Percentiles rank a stretch among this genome's conserved stretches.
These are phyloP conservation scores for Cordyceps tenuipes DNA, from an alignment of 2,329 filamentous ascomycete genomes.

Conservation along the genomic window DNA sequence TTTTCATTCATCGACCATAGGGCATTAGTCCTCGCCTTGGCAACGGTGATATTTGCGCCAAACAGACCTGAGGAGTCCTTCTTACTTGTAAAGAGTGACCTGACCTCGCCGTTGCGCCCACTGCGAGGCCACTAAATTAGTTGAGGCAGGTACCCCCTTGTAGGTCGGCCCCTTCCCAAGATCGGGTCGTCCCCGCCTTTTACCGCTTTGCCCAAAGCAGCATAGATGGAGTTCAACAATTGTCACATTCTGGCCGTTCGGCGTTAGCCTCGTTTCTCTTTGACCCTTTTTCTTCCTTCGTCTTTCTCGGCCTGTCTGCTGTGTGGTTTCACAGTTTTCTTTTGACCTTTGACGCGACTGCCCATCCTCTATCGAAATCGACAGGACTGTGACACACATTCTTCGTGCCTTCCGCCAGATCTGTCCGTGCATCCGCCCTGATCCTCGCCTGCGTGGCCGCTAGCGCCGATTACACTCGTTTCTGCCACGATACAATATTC, in stretches of 20 bases:
- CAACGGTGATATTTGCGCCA: no score
- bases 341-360: neutral
- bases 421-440: neutral
- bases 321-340: neutral
- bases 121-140: neutral
- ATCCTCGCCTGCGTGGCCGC: conserved; percentile 3
- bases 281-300: neutral
- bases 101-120: neutral
- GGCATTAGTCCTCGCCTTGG: no score
- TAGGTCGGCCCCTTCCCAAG: neutral
- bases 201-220: neutral
- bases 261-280: neutral
- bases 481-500: neutral
- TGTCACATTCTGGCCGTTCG: neutral
- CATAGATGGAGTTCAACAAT: neutral
- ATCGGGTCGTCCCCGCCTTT: neutral
- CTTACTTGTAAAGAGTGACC: no score
- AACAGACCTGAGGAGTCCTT: no score
- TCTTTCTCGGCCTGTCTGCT: neutral
- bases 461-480: conserved; percentile 14
- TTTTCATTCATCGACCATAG: no score
- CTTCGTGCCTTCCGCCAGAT: neutral
- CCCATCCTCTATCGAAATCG: neutral
- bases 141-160: no score
- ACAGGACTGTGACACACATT: neutral